phyloP scores from a whole-genome alignment of 2,329 filamentous ascomycete genomes.

The Dactylonectria macrodidyma region DNA sequence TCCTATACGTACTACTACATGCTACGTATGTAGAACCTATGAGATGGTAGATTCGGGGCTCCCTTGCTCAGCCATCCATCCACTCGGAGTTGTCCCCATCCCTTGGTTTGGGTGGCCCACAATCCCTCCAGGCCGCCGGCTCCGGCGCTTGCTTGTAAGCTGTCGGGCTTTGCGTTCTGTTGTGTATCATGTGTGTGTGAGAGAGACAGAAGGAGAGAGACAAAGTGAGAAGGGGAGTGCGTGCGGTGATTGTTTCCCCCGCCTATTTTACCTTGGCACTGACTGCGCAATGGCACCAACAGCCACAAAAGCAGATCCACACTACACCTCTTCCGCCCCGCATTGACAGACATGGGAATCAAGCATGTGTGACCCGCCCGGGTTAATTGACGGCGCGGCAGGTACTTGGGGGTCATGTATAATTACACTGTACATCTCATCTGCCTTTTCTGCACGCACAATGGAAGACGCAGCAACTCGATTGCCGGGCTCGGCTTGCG shows the following conservation, averaged over 20 bases:
- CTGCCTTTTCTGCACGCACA: not conserved
- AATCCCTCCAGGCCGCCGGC: not conserved
- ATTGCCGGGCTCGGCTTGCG: conserved; percentile 20
- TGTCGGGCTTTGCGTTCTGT: not conserved
- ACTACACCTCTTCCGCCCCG: not conserved
- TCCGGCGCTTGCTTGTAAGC: conserved; percentile 16
- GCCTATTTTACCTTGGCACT: not conserved
- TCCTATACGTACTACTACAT: no score
- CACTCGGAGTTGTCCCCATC: conserved; percentile 25
- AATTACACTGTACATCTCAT: not conserved
- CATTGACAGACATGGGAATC: not conserved
- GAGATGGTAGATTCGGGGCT: not conserved
- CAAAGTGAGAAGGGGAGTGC: no score
- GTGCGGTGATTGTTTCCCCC: not conserved
- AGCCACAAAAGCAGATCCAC: not conserved
- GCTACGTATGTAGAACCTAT: no score
- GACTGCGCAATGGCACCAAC: not conserved
- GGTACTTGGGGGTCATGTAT: not conserved
- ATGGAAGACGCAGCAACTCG: not conserved
- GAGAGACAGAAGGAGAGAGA: no score
- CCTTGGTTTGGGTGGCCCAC: conserved; percentile 16
- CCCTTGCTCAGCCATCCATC: conserved; percentile 8
- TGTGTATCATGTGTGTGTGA: not conserved
- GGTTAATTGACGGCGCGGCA: not conserved
- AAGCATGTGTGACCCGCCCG: not conserved